Conservation (phyloP, 768 basidiomycete species). For the Phylloporus sp. region DNA sequence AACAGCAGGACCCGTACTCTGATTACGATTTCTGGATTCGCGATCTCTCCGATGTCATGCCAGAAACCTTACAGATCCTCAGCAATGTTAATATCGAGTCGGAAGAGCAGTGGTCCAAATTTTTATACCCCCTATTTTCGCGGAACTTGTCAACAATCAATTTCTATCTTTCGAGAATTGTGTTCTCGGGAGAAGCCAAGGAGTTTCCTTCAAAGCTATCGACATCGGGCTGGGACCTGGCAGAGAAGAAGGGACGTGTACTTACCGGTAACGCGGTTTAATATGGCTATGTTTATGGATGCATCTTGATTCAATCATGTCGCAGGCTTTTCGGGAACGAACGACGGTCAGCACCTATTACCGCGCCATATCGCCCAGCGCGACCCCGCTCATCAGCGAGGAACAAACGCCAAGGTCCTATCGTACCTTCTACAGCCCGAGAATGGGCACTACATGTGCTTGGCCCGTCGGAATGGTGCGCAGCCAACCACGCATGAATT, state of each 20-base stretch:
- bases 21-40: neutral
- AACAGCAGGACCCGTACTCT: neutral
- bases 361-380: constrained; percentile 27
- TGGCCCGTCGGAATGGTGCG: neutral
- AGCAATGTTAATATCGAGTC: neutral
- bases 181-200: constrained; percentile 1
- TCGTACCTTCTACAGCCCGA: constrained; percentile 17
- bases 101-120: neutral
- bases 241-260: neutral
- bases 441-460: constrained; percentile 12
- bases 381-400: constrained; percentile 16
- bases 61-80: neutral
- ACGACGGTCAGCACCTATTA: constrained; percentile 34
- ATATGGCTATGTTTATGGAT: neutral
- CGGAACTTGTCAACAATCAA: neutral
- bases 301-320: constrained; percentile 2
- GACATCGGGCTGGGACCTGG: constrained; percentile 11
- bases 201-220: constrained; percentile 20
- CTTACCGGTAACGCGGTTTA: constrained; percentile 7
- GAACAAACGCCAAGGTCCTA: constrained; percentile 13
- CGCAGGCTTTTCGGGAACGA: constrained; percentile 36
- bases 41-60: neutral
- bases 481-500: constrained; percentile 20
- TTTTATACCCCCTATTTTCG: neutral
- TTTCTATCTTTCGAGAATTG: neutral